Conservation (phyloP, 768 basidiomycete species). For the Lepiota venenata region DNA sequence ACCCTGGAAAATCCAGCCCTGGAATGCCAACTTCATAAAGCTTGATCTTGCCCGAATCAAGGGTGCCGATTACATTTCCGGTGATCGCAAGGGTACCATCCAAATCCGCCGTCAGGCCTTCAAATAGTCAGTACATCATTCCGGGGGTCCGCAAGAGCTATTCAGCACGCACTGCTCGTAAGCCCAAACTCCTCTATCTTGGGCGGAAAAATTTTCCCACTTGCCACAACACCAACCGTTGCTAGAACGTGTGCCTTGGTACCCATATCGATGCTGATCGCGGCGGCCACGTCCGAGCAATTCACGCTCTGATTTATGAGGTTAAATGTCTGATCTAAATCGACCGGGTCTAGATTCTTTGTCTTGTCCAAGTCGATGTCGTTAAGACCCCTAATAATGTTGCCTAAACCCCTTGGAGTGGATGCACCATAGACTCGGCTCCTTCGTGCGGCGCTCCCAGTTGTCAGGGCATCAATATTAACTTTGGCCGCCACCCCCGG, state of each 20-base stretch:
- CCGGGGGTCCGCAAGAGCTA: background rate
- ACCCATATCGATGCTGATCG: slow-evolving; percentile 25
- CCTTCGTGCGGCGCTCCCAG: background rate
- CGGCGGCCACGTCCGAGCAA: slow-evolving; percentile 21
- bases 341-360: slow-evolving; percentile 26
- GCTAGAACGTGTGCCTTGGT: slow-evolving; percentile 30
- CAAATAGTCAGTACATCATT: background rate
- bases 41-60: slow-evolving; percentile 40
- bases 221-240: slow-evolving; percentile 35
- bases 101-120: slow-evolving; percentile 34
- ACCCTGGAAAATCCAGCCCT: slow-evolving; percentile 50
- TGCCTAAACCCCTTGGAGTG: slow-evolving; percentile 18
- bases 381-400: slow-evolving; percentile 27
- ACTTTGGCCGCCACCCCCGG: slow-evolving; percentile 11
- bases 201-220: slow-evolving; percentile 44
- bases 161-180: slow-evolving; percentile 26
- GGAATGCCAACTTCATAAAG: slow-evolving; percentile 41
- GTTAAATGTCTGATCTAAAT: slow-evolving; percentile 27
- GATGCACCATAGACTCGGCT: slow-evolving; percentile 19
- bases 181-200: slow-evolving; percentile 32
- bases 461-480: background rate
- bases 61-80: slow-evolving; percentile 33
- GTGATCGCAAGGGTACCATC: slow-evolving; percentile 33
- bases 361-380: slow-evolving; percentile 29
- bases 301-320: slow-evolving; percentile 26